Conservation (phyloP, 495 filamentous ascomycete species). For the Bacidia gigantensis region DNA sequence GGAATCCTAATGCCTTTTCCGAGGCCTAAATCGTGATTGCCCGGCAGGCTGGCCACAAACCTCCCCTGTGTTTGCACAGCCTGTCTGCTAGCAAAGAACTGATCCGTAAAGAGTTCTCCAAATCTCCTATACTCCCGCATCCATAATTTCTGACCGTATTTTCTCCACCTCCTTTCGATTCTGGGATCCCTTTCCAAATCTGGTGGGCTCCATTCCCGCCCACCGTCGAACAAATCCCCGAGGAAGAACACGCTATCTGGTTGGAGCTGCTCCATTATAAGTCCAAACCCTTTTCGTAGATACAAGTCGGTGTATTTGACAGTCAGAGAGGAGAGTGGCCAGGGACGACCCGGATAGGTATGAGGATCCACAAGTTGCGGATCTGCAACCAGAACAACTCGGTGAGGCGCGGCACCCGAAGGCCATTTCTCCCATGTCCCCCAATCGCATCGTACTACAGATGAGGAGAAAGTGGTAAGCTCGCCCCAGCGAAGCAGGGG, state of each 20-base stretch:
- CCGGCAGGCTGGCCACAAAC: constrained; percentile 71
- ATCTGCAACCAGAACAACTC: constrained; percentile 78
- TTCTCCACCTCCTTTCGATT: constrained; percentile 50
- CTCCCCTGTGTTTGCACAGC: constrained; percentile 19
- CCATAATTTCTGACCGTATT: constrained; percentile 70
- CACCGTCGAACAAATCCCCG: constrained; percentile 92
- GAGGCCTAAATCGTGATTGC: constrained; percentile 96
- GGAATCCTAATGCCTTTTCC: constrained; percentile 65
- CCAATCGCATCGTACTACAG: constrained; percentile 66
- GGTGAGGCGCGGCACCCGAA: constrained; percentile 62
- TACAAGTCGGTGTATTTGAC: constrained; percentile 79
- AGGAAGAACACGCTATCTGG: constrained; percentile 83
- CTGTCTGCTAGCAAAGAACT: constrained; percentile 30
- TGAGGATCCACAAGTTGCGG: constrained; percentile 97
- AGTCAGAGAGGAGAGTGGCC: constrained; percentile 70
- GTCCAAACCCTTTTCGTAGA: constrained; percentile 61
- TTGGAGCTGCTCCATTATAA: constrained; percentile 51
- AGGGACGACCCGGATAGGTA: constrained; percentile 86
- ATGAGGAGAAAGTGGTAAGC: constrained; percentile 54
- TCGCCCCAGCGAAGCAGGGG: constrained; percentile 78
- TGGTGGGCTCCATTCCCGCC: constrained; percentile 78
- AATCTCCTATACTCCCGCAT: constrained; percentile 70
- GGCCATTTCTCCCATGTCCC: constrained; percentile 84
- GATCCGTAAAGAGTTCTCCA: constrained; percentile 58
- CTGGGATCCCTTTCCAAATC: constrained; percentile 27